Percentiles rank a stretch among this genome's conserved stretches.
Evolutionary conservation across 2,329 filamentous ascomycete species (phyloP).

Genomic region (Microdochium paspali): DNA sequence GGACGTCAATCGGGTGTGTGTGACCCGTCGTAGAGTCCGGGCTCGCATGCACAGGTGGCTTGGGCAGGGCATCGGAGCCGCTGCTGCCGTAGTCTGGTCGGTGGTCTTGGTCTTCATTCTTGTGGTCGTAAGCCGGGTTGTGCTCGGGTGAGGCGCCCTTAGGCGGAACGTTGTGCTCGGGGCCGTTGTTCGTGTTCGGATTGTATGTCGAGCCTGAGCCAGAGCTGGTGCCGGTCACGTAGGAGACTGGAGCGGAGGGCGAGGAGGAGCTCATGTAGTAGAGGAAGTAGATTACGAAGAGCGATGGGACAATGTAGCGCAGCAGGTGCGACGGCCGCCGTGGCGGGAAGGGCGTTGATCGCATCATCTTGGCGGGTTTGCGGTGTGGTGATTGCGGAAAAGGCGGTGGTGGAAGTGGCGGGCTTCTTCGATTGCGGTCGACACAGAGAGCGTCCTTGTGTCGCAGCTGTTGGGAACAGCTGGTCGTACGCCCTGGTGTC

Average conservation of each 20-base stretch:
- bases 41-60: slow-evolving; percentile 6
- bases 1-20: slow-evolving; percentile 32
- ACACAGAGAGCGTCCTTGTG: too few species aligned
- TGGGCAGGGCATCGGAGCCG: slow-evolving; percentile 6
- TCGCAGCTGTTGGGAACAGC: too few species aligned
- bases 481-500: too few species aligned
- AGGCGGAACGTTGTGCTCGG: neutral
- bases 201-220: slow-evolving; percentile 8
- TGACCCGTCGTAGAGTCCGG: slow-evolving; percentile 7
- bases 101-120: neutral
- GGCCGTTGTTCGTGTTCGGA: slow-evolving; percentile 2
- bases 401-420: too few species aligned
- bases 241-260: slow-evolving; percentile 5
- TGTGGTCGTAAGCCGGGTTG: slow-evolving; percentile 1
- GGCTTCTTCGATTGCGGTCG: too few species aligned
- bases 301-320: slow-evolving; percentile 27
- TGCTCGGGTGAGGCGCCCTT: neutral
- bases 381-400: too few species aligned
- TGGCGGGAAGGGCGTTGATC: slow-evolving; percentile 30
- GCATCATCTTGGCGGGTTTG: slow-evolving; percentile 15
- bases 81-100: neutral
- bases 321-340: slow-evolving; percentile 32
- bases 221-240: slow-evolving; percentile 5
- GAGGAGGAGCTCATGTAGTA: slow-evolving; percentile 20
- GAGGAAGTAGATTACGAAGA: slow-evolving; percentile 22